Conservation (phyloP, 2,329 filamentous ascomycete genomes). For the Alternaria sp. region DNA sequence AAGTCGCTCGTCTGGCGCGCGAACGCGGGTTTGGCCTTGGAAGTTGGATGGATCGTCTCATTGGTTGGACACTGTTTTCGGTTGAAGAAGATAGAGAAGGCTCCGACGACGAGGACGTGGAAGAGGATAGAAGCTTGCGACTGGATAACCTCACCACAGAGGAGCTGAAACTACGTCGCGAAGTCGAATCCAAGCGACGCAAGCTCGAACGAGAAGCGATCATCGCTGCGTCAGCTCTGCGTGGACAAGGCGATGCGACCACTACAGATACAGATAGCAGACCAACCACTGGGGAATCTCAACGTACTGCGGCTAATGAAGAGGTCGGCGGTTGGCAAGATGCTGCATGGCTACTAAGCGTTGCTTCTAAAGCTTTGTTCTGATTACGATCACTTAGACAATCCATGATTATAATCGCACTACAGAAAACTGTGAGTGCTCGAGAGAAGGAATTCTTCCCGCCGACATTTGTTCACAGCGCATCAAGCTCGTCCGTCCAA, state of each 20-base stretch:
- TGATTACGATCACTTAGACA: slow-evolving; percentile 7
- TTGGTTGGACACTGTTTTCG: slow-evolving; percentile 65
- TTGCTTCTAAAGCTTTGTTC: slow-evolving; percentile 58
- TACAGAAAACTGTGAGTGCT: not conserved
- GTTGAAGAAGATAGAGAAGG: slow-evolving; percentile 59
- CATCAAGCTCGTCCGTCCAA: not conserved
- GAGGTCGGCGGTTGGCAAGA: slow-evolving; percentile 64
- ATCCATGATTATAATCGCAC: not conserved
- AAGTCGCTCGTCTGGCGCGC: slow-evolving; percentile 61
- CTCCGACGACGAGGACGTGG: slow-evolving; percentile 39
- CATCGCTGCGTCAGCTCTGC: slow-evolving; percentile 40
- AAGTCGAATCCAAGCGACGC: slow-evolving; percentile 48
- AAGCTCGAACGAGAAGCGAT: slow-evolving; percentile 49
- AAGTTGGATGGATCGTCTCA: slow-evolving; percentile 64
- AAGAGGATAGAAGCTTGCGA: slow-evolving; percentile 30
- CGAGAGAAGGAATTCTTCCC: not conserved
- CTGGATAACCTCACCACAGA: slow-evolving; percentile 48
- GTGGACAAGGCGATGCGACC: slow-evolving; percentile 10
- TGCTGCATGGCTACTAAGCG: slow-evolving; percentile 65
- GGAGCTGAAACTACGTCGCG: slow-evolving; percentile 47
- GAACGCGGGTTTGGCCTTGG: slow-evolving; percentile 65
- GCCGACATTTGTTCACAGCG: not conserved
- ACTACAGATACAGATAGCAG: slow-evolving; percentile 20
- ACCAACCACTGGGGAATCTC: slow-evolving; percentile 20
- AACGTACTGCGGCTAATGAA: slow-evolving; percentile 28